Percentiles rank a stretch among this genome's conserved stretches.
These are phyloP conservation scores for Emmonsia crescens DNA, from an alignment of 2,329 filamentous ascomycete genomes.

Conservation along the genomic window DNA sequence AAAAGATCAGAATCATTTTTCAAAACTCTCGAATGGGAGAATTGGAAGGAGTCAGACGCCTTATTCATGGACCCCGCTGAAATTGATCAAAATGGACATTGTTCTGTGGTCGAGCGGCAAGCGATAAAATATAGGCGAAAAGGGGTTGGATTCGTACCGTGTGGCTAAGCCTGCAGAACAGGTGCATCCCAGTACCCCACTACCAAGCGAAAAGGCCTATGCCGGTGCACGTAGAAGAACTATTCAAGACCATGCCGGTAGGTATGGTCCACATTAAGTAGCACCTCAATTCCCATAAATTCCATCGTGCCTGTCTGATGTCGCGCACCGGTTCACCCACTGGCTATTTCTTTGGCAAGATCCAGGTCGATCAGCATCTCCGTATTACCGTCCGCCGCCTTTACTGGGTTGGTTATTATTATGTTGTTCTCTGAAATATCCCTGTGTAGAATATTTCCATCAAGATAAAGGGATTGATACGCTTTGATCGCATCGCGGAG, in stretches of 20 bases:
- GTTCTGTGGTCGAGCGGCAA: background rate
- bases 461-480: slow-evolving; percentile 26
- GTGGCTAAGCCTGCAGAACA: no score
- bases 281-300: slow-evolving; percentile 28
- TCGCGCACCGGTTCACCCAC: slow-evolving; percentile 11
- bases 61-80: background rate
- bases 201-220: no score
- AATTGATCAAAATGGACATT: background rate
- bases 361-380: slow-evolving; percentile 30
- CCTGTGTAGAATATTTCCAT: slow-evolving; percentile 27
- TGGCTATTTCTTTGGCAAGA: slow-evolving; percentile 22
- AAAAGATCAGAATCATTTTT: no score
- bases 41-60: background rate
- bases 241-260: slow-evolving; percentile 26
- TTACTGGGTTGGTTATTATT: slow-evolving; percentile 23
- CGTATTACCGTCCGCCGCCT: background rate
- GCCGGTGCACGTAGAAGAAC: slow-evolving; percentile 25
- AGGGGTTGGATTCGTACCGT: background rate
- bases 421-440: slow-evolving; percentile 32
- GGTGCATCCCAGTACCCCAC: no score
- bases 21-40: no score
- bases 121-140: background rate
- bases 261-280: slow-evolving; percentile 21
- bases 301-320: slow-evolving; percentile 15
- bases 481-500: slow-evolving; percentile 28